These are phyloP conservation scores for Fusarium pseudonygamai DNA, from an alignment of 2,329 filamentous ascomycete species.

Conservation along the genomic window DNA sequence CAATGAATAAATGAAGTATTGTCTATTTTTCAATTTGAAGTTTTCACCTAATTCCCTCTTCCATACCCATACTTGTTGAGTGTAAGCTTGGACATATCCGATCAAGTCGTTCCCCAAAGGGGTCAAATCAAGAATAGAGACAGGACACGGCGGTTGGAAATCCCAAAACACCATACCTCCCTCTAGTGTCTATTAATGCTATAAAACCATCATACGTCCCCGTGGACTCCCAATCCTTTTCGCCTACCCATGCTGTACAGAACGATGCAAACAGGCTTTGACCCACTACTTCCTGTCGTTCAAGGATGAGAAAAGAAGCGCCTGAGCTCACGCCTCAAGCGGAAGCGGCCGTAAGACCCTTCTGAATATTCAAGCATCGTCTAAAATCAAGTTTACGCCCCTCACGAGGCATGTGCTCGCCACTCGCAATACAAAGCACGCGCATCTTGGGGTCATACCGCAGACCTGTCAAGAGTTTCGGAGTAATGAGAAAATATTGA, in stretches of 20 bases:
- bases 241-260: neutral
- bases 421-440: conserved; percentile 91
- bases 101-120: neutral
- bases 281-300: neutral
- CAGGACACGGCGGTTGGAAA: neutral
- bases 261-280: neutral
- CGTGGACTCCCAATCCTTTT: conserved; percentile 11
- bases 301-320: neutral
- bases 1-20: conserved; percentile 45
- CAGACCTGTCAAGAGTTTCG: conserved; percentile 87
- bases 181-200: neutral
- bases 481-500: conserved; percentile 97
- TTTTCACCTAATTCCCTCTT: neutral
- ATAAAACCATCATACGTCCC: neutral
- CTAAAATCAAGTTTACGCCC: conserved; percentile 61
- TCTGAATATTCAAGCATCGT: conserved; percentile 57
- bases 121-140: neutral
- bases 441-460: conserved; percentile 92
- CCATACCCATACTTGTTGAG: neutral
- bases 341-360: conserved; percentile 49
- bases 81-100: neutral
- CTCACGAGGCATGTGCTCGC: conserved; percentile 73
- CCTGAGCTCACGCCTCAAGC: conserved; percentile 12
- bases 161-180: neutral
- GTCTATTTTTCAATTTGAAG: conserved; percentile 16